Evolutionary conservation across 2,329 filamentous ascomycete species (phyloP), one percentile per base, ranked within the genome.

Genomic region (Apiospora aurea): DNA sequence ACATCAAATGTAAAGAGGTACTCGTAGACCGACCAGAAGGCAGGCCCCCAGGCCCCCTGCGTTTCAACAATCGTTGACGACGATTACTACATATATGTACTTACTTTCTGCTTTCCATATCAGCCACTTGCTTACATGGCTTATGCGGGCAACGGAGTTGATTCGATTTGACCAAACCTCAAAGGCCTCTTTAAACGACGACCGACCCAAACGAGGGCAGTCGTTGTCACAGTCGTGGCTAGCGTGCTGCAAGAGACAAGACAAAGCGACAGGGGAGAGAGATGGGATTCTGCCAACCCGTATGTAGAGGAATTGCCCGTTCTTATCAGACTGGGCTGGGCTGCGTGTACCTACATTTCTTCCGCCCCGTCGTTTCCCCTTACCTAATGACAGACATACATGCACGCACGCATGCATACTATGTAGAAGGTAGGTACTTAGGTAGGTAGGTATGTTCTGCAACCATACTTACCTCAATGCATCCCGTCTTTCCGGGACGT

Each of bases 171-270:
- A n/a, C 57, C 34, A 64, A n/a, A 64, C 57, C 13, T 64, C 57
- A 18, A n/a, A n/a, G 57, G 29, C 57, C 57, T n/a, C 41, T 41
- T 41, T 64, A 41, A 41, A 41, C 57, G 29, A 64, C 57, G 34
- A 64, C 34, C 34, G 57, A 64, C 57, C 57, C 57, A 64, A 38
- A 64, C 14, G 57, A 64, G 34, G 57, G 57, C 57, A 64, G 57
- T 64, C 57, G 57, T 64, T 64, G 57, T 64, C 57, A 64, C 57
- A 68, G 64, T 68, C 41, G 41, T 68, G 66, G 66, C 66, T 68
- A 68, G 66, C 66, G 66, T 47, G 41, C n/a, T 68, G 66, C 66
- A 46, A 46, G 41, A 68, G 66, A 68, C 26, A 64, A 41, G 57
- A 64, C 57, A 64, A 64, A 64, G 57, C n/a, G 57, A 64, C 57